Percentiles rank a stretch among this genome's conserved stretches.
Conservation (phyloP, 768 basidiomycete species). For the Termitomyces sp. region DNA sequence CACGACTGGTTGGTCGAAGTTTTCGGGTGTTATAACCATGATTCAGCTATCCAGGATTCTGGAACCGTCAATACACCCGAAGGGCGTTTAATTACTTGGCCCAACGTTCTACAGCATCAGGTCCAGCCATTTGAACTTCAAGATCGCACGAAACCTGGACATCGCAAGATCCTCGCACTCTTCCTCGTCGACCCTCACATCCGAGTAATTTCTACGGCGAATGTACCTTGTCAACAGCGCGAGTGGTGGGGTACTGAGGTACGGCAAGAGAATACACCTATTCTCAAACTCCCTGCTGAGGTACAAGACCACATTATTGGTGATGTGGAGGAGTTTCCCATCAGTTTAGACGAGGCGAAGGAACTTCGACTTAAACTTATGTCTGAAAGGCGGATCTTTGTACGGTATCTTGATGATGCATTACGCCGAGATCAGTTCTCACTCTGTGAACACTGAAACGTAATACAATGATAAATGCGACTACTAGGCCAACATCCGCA, state of each 20-base stretch:
- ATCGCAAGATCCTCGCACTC: conserved; percentile 14
- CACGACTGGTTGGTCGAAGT: conserved; percentile 8
- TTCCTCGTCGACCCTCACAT: conserved; percentile 18
- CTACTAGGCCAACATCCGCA: too few relatives aligned
- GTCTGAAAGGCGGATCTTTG: too few relatives aligned
- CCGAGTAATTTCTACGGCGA: conserved; percentile 22
- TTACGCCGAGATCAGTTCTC: too few relatives aligned
- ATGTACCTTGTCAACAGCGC: conserved; percentile 23
- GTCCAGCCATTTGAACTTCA: conserved; percentile 9
- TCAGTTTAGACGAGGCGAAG: conserved; percentile 21
- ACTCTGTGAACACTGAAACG: too few relatives aligned
- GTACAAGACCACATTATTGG: conserved; percentile 15
- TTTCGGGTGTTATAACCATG: conserved; percentile 2
- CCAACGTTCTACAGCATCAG: conserved; percentile 13
- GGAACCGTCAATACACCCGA: conserved; percentile 11
- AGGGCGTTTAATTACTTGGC: conserved; percentile 12
- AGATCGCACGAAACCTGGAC: conserved; percentile 11
- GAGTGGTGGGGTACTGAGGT: conserved; percentile 20
- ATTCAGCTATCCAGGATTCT: conserved; percentile 1
- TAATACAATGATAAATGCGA: too few relatives aligned
- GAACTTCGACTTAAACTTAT: conserved; percentile 16
- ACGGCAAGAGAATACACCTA: conserved; percentile 1
- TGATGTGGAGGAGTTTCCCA: conserved; percentile 18
- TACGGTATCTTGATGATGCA: too few relatives aligned
- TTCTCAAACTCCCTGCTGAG: conserved; percentile 19